Evolutionary conservation across 1,284 basidiomycete genomes (phyloP), one percentile per base, ranked within the genome.

Genomic region (Meira nashicola): DNA sequence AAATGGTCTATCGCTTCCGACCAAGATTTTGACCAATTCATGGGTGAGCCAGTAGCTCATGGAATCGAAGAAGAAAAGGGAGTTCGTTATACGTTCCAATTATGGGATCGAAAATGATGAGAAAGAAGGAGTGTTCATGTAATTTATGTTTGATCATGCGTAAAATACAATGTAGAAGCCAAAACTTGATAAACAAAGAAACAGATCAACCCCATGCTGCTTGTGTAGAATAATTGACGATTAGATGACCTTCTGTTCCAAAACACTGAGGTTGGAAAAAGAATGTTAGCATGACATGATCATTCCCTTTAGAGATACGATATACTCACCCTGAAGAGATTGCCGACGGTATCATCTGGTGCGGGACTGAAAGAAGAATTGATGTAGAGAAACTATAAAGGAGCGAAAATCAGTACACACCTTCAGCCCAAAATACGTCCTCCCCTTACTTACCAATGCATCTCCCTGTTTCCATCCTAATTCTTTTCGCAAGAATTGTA

Each of bases 281-380:
- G n/a, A 19, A 7, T 15, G 17, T 50, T 1, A n/a, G 28, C 39
- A 15, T 23, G 14, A n/a, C 25, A n/a, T 15, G n/a, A 23, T 15
- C 19, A 15, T 19, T 33, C 4, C 23, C 28, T n/a, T n/a, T 19
- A 46, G 9, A 39, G 11, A 25, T 12, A 14, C 7, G 15, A 28
- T 15, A 21, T 46, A 63, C 73, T 66, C 54, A 79, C 79, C 43
- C 77, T 67, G 62, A 84, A 91, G 50, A 92, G 81, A 76, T 93
- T 96, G 0, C 89, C 87, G 2, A 94, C 90, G 0, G 88, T 90
- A 74, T 94, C 92, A 77, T 95, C 92, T 0, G 90, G 91, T 0
- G 92, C 89, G 47, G 92, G 92, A 2, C 89, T 89, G 79, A 97
- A 97, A 0, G 94, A 90, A n/a, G 92, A 83, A 74, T 97, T 97